Evolutionary conservation across 352 stramenopile species (phyloP), one percentile per base, ranked within the genome.

Genomic region (Phytophthora palmivora): DNA sequence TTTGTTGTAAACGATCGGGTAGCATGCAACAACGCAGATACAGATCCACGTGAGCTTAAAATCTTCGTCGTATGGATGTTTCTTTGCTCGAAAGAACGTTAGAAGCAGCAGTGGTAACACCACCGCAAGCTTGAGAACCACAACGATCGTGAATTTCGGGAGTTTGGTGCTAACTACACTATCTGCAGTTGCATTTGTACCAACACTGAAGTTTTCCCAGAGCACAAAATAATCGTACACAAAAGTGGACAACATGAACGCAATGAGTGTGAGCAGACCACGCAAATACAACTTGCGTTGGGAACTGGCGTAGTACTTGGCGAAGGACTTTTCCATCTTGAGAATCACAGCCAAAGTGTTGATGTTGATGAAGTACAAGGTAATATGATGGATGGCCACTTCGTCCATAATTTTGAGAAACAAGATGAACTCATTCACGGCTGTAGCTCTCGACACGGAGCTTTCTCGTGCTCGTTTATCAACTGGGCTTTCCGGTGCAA

Each of bases 401-500:
- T 94, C 79, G 55, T 94, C 85, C 69, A 91, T 89, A 70, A 91
- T 82, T 56, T 88, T 87, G 32, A 92, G 68, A 60, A 91, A 92
- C 30, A 92, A 63, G 54, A 78, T 86, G 54, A 92, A 91, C 60
- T 92, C 83, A 46, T 61, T 89, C 43, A 91, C 71, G 3, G 79
- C 79, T 18, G 82, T 84, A 6, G 72, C 67, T 12, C 78, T 73
- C 6, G 74, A 76, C 14, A 77, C 76, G 15, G 79, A 83, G 48
- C 78, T 88, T 50, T 89, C 79, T 41, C 82, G 55, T 32, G 74
- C 58, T 21, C 70, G 63, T 43, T 89, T 75, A 3, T 72, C 67
- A 0, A 42, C 50, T n/a, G 37, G 19, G 26, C 56, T 67, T 16
- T 88, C 81, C 1, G 78, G 76, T 11, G 59, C 53, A 0, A 87